Evolutionary conservation across 768 basidiomycete species (phyloP).

Genomic region (Boletus sensibilis): DNA sequence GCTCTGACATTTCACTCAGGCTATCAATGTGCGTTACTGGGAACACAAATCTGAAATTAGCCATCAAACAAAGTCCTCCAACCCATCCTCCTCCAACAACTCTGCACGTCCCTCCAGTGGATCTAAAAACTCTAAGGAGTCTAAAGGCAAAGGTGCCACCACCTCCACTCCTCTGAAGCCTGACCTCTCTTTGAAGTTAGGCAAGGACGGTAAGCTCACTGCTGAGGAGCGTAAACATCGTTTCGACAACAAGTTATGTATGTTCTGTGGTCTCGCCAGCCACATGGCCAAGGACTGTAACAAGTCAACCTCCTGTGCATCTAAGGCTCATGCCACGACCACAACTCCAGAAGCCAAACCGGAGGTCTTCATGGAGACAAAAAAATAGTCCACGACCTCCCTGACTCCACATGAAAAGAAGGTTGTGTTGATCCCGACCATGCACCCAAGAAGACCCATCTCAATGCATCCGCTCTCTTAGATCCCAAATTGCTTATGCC

Average conservation of each 20-base stretch:
- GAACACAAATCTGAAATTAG: neutral
- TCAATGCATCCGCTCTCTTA: constrained; percentile 5
- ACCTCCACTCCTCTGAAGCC: neutral
- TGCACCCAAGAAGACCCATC: neutral
- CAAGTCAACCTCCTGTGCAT: no score
- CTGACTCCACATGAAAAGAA: neutral
- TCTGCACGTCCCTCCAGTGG: no score
- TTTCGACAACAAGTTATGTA: no score
- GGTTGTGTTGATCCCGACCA: neutral
- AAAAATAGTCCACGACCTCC: constrained; percentile 3
- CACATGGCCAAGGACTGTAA: no score
- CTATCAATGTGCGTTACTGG: constrained; percentile 14
- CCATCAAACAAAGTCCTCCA: neutral
- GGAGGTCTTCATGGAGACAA: neutral
- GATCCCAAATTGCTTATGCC: neutral
- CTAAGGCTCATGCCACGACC: neutral
- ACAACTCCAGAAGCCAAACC: neutral
- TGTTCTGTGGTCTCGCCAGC: no score
- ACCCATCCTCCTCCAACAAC: no score
- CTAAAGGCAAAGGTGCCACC: no score
- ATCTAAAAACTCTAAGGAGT: no score
- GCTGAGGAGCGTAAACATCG: no score
- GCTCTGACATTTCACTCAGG: neutral
- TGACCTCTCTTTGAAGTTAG: no score
- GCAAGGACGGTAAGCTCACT: no score